Evolutionary conservation across 345 rosid genomes (phyloP).

Genomic region (Combretum micranthum): DNA sequence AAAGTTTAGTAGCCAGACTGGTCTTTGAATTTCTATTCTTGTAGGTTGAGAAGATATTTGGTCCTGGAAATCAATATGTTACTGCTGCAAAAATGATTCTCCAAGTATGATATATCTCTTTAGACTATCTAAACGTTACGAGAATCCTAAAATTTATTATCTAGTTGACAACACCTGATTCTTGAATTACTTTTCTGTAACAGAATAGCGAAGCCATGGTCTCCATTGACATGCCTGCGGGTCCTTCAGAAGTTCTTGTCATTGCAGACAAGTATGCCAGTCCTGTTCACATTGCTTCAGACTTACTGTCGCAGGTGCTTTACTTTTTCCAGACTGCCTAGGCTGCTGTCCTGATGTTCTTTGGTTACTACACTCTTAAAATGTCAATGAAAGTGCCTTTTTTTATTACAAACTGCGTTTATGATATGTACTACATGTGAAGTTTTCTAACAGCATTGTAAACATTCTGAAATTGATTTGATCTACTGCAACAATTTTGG

Average conservation of each 20-base stretch:
- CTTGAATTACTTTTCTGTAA: conserved; percentile 3
- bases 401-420: too few relatives aligned
- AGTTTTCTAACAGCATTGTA: too few relatives aligned
- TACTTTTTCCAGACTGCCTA: background rate
- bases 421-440: too few relatives aligned
- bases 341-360: too few relatives aligned
- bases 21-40: conserved; percentile 1
- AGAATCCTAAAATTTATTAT: background rate
- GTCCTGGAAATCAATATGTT: conserved; percentile 94
- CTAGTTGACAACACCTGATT: background rate
- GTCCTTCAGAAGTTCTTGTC: conserved; percentile 94
- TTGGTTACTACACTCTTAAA: too few relatives aligned
- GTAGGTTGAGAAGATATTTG: conserved; percentile 89
- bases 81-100: conserved; percentile 98
- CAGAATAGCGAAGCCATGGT: conserved; percentile 99
- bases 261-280: conserved; percentile 77
- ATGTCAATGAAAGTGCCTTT: too few relatives aligned
- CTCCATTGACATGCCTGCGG: conserved; percentile 99
- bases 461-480: too few relatives aligned
- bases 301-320: conserved; percentile 85
- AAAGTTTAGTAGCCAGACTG: too few relatives aligned
- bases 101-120: conserved; percentile 38
- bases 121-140: too few relatives aligned
- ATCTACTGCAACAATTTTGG: too few relatives aligned
- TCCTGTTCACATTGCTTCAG: conserved; percentile 90